These are phyloP conservation scores for Penicillium carneum DNA, from an alignment of 2,329 filamentous ascomycete species.

Conservation along the genomic window DNA sequence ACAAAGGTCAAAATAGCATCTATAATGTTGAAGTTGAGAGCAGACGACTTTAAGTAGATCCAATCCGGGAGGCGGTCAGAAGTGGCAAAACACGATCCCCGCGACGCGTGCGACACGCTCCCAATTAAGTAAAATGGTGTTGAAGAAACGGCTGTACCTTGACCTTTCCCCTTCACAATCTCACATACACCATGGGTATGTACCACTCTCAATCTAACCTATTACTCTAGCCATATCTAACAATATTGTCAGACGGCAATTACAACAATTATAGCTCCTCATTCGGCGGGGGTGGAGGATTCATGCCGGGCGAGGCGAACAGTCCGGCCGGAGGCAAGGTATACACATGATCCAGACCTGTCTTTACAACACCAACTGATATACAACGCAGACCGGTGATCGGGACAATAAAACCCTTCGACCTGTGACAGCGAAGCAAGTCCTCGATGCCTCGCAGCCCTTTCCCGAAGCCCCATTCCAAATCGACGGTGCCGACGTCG, in stretches of 20 bases:
- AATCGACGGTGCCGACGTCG: conserved; percentile 78
- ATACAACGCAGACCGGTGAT: conserved; percentile 52
- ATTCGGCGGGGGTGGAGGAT: conserved; percentile 64
- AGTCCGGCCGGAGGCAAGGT: conserved; percentile 57
- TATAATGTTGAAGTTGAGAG: not conserved
- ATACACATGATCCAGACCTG: conserved; percentile 8
- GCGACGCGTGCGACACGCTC: conserved; percentile 52
- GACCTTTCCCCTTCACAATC: conserved; percentile 23
- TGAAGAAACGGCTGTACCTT: conserved; percentile 16
- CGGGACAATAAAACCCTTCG: conserved; percentile 81
- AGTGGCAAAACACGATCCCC: conserved; percentile 27
- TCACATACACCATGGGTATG: conserved; percentile 42
- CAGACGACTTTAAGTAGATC: not conserved
- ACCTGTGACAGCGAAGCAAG: conserved; percentile 93
- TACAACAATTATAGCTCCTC: conserved; percentile 62
- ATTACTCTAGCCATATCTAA: not conserved
- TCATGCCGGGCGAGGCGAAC: conserved; percentile 62
- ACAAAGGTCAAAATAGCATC: not conserved
- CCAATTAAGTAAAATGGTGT: conserved; percentile 49
- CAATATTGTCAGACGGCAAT: conserved; percentile 40
- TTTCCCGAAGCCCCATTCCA: conserved; percentile 79
- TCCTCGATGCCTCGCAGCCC: conserved; percentile 79
- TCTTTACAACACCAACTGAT: not conserved
- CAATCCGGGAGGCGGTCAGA: not conserved
- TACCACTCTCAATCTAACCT: not conserved